Base-by-base conservation (phyloP, 2,329 filamentous ascomycete genomes). In the Epichloe elymi region DNA sequence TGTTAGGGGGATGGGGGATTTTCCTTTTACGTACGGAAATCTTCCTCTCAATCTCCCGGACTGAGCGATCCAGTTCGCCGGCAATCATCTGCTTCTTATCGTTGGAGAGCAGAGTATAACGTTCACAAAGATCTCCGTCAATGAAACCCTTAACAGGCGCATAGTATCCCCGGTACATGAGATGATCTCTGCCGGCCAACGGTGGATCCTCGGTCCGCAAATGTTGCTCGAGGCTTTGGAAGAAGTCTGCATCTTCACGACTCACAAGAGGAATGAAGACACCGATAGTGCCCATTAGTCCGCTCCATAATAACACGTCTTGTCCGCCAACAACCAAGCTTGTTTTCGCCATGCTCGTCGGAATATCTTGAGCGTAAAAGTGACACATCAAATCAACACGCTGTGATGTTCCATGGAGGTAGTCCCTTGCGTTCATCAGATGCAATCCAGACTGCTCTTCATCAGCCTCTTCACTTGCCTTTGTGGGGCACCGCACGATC, bases 71-170 rank as follows among this genome's bases (percentile, higher is more conserved):
- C 58, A 97, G 69, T 68, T 97, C 91, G 48, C 79, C 89, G 2
- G 91, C 91, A 71, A 98, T 95, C 80, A 90, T 89, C 68, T 88
- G 83, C 75, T 96, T 95, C 74, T 88, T 90, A 61, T 96, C 91
- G 58, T 83, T 85, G 26, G 85, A 78, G 54, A 98, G 74, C 53
- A 93, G 71, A 53, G 88, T 80, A 68, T 88, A 98, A 58, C 89
- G 80, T 74, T 99, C 93, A 61, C 93, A 95, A 40, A 99, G 73
- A 69, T 99, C 93, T 30, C 93, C 93, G 67, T 99, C 93, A 60
- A 99, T 95, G 30, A 94, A 83, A 8, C 90, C 90, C 75, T 98
- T 98, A 41, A 95, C 88, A 0, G 93, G 94, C 6, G 88, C 88
- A 66, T 97, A 98, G 69, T 97, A 98, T 57, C 89, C 83, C 56